Evolutionary conservation across 768 basidiomycete species (phyloP), one percentile per base, ranked within the genome.

Genomic region (Steccherinum ochraceum): DNA sequence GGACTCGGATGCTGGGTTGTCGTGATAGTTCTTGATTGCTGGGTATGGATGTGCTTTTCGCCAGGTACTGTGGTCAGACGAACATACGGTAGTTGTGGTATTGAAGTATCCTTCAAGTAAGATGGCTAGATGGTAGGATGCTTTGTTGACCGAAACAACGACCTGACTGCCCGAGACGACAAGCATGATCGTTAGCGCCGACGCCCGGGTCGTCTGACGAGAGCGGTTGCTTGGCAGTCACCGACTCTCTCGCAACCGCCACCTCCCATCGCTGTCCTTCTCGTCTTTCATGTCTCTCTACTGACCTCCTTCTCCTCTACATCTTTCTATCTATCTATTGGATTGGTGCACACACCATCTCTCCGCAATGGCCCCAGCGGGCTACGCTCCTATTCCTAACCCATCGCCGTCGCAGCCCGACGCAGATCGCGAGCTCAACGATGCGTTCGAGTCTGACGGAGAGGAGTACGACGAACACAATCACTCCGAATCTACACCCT

Each of bases 341-440:
- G 27, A 30, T 20, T 45, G 43, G 24, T 42, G 25, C n/a, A n/a
- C n/a, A n/a, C n/a, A n/a, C n/a, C n/a, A n/a, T n/a, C n/a, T n/a
- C n/a, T 5, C 41, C 19, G 40, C 39, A 46, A 61, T 56, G 55
- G 81, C 83, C 75, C 66, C 76, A 56, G 66, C 67, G 25, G 72
- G 74, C 26, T 85, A 86, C 59, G 66, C 78, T 18, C 73, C 75
- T 25, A 67, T 84, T 18, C 74, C 76, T 44, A 77, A 74, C 61
- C 70, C 67, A 45, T n/a, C n/a, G n/a, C 71, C 65, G 40, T 71
- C 72, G 25, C 65, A 66, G 58, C 73, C 68, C 54, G 73, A 72
- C 47, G 69, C 69, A 23, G 72, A 74, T 48, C 72, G 77, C 55
- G 89, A 91, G 66, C 79, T 92, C 62, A 79, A 88, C 59, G 89